Percentiles rank a stretch among this genome's conserved stretches.
Evolutionary conservation across 2,329 filamentous ascomycete species (phyloP).

Genomic region (Colletotrichum shisoi): DNA sequence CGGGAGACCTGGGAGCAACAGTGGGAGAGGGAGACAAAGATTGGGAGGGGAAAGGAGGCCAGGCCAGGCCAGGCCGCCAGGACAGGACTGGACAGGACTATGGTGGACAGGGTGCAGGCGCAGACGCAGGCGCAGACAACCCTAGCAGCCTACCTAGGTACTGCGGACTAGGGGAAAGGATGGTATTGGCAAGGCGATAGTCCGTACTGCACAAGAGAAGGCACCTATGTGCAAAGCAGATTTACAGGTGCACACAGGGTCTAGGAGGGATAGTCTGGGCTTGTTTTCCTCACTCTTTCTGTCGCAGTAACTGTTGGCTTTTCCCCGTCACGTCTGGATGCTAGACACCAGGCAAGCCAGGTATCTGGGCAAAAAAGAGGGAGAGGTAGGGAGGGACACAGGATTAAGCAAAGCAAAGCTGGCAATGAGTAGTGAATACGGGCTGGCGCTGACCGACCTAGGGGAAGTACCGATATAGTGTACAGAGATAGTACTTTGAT

Average conservation of each 20-base stretch:
- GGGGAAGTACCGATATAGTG: neutral
- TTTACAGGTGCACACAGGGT: slow-evolving; percentile 12
- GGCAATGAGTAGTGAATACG: neutral
- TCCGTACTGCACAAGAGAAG: slow-evolving; percentile 1
- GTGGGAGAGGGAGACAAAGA: slow-evolving; percentile 32
- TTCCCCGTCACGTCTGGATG: neutral
- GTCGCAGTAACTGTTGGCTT: slow-evolving; percentile 3
- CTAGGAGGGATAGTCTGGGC: slow-evolving; percentile 14
- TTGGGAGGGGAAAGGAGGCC: slow-evolving; percentile 14
- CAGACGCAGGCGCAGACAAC: slow-evolving; percentile 26
- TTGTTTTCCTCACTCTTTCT: slow-evolving; percentile 2
- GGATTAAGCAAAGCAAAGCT: neutral
- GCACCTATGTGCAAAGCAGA: slow-evolving; percentile 9
- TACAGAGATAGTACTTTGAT: slow-evolving; percentile 1
- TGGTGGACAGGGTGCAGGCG: slow-evolving; percentile 31
- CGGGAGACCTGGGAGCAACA: slow-evolving; percentile 24
- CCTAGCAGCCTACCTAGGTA: slow-evolving; percentile 9
- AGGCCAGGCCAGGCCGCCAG: slow-evolving; percentile 18
- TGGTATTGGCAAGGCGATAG: slow-evolving; percentile 1
- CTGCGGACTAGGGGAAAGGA: slow-evolving; percentile 8
- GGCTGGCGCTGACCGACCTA: neutral
- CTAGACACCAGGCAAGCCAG: neutral
- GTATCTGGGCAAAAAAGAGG: neutral
- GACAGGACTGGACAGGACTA: slow-evolving; percentile 7
- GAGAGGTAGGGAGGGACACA: neutral